Evolutionary conservation across 768 basidiomycete genomes (phyloP), one percentile per base, ranked within the genome.

Genomic region (Kwoniella sp.): DNA sequence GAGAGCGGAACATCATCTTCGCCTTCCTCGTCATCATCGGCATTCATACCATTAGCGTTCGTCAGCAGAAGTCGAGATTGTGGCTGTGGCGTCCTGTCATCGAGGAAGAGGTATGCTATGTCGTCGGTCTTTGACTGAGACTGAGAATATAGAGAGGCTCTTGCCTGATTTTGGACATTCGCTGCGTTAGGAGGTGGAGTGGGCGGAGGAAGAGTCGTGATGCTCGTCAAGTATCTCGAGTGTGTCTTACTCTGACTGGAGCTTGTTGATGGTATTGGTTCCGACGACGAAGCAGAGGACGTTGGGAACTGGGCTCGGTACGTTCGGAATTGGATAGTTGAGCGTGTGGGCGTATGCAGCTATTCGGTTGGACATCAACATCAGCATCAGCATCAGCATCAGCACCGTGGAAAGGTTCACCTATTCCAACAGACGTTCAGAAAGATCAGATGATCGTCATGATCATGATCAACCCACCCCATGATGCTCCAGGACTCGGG

Each of bases 281-380:
- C 22, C 15, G 52, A 22, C 7, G 59, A 26, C 1, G 68, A 41
- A 48, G 67, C 34, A 37, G 13, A 37, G 34, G 34, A 37, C 34
- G 7, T 37, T 7, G 41, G 69, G 41, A 58, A 68, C 1, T 57
- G 22, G 1, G 73, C 63, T 25, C 73, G 69, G 31, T 65, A 74
- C 2, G 75, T 74, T 23, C 75, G 69, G 29, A 77, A 63, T 52
- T 74, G 71, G n/a, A 71, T 58, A 7, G 75, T 60, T 30, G 68
- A 61, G 25, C 71, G 58, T 20, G 53, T 13, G 13, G 72, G 72
- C 29, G 68, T 63, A 20, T 69, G 60, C 13, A 74, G 61, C 73
- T 74, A n/a, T 54, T 2, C 9, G 29, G 17, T 22, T n/a, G n/a
- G n/a, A 7, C 30, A 38, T 2, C 29, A 53, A 11, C 38, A 15